Base-by-base conservation (phyloP, 2,329 filamentous ascomycete species). In the Pseudogymnoascus sp. region DNA sequence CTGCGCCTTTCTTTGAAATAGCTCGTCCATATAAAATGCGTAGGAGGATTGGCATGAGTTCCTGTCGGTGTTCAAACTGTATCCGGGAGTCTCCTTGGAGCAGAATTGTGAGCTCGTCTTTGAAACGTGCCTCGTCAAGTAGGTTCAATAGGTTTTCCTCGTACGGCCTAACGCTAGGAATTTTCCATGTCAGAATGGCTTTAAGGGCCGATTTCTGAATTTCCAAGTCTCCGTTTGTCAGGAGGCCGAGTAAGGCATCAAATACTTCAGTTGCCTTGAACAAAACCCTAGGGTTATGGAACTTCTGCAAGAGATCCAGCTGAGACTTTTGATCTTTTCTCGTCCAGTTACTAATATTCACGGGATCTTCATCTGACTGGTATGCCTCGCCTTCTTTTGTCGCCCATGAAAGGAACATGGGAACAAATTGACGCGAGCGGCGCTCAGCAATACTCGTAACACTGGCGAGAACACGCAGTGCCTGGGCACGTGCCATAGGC, bases 31-130 rank as follows among this genome's bases (percentile, higher is more conserved):
- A 99, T 1, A 99, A 78, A 35, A 99, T 76, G 57, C 92, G 84
- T 35, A 99, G 81, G 25, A 99, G 79, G 4, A 99, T 84, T 1
- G 94, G 93, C 80, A 97, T 90, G 36, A 97, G 75, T 50, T 85
- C 83, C 3, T 77, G 70, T 7, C 88, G 85, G 70, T 99, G 91
- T 58, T 88, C 84, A 6, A 86, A 77, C 66, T 87, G 86, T 65
- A 97, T 88, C 60, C 86, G 75, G 62, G 86, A 86, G 16, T 89
- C 86, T 14, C 88, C 83, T 69, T 91, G 88, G 60, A 99, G 82
- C 65, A 99, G 88, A 4, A 94, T 85, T 0, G 91, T 88, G n/a
- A 99, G 81, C 71, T 97, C 93, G 69, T 97, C 94, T 70, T 92
- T 90, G 75, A 97, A 96, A 57, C 90, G 84, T 22, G 89, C 86